Evolutionary conservation across 495 filamentous ascomycete species (phyloP).

Genomic region (Aspergillus nanangensis): DNA sequence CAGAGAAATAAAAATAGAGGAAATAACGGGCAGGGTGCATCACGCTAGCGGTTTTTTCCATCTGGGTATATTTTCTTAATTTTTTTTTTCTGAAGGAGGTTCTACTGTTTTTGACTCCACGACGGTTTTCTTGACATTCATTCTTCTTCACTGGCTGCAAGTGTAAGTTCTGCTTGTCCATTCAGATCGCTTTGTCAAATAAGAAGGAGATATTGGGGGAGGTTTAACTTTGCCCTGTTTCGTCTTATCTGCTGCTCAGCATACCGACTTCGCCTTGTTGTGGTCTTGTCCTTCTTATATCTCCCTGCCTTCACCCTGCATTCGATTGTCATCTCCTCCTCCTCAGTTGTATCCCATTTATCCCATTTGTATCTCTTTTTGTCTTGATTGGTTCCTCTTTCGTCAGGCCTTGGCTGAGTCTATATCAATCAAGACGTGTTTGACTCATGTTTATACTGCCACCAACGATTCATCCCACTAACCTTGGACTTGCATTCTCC

Average conservation of each 20-base stretch:
- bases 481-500: constrained; percentile 3
- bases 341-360: constrained; percentile 9
- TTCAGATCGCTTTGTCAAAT: not conserved
- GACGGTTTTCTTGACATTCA: constrained; percentile 2
- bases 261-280: no score
- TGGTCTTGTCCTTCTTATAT: constrained; percentile 7
- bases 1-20: no score
- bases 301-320: constrained; percentile 4
- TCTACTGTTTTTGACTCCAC: constrained; percentile 8
- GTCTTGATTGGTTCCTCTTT: not conserved
- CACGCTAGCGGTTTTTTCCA: constrained; percentile 24
- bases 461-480: constrained; percentile 5
- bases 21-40: constrained; percentile 24
- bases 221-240: not conserved
- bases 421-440: no score
- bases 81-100: constrained; percentile 6
- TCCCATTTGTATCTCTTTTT: constrained; percentile 1
- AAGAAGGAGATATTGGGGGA: no score
- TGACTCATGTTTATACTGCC: no score
- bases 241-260: constrained; percentile 5
- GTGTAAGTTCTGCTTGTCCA: constrained; percentile 8
- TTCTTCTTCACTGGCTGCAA: constrained; percentile 9
- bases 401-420: not conserved
- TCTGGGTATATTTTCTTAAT: constrained; percentile 12
- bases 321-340: constrained; percentile 7